Conservation (phyloP, 75 land plant species). For the Sequoiadendron giganteum region DNA sequence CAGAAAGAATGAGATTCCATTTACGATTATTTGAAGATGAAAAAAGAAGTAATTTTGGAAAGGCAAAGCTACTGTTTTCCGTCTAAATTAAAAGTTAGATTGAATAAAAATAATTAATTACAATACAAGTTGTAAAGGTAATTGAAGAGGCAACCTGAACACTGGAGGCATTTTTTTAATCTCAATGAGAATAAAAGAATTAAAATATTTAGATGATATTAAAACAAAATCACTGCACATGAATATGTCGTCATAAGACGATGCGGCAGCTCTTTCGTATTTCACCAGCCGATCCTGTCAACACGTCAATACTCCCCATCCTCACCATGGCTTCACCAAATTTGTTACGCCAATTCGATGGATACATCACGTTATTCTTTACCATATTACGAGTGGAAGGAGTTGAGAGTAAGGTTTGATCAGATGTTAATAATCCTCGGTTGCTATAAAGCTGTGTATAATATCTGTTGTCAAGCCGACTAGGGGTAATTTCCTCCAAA, state of each 20-base stretch:
- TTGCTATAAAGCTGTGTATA: conserved; percentile 16
- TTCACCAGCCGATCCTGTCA: conserved; percentile 16
- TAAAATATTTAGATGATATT: too few relatives aligned
- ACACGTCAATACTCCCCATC: conserved; percentile 17
- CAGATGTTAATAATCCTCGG: conserved; percentile 26
- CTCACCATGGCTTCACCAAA: conserved; percentile 21
- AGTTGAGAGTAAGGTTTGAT: conserved; percentile 9
- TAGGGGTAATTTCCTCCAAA: conserved; percentile 22
- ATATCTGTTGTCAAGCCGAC: conserved; percentile 17
- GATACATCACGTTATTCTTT: background rate
- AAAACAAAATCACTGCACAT: too few relatives aligned
- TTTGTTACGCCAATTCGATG: background rate
- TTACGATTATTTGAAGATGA: too few relatives aligned
- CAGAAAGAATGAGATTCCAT: too few relatives aligned
- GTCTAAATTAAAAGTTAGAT: too few relatives aligned
- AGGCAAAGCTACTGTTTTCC: too few relatives aligned
- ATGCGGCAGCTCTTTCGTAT: conserved; percentile 4
- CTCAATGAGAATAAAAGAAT: too few relatives aligned
- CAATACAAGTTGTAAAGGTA: too few relatives aligned
- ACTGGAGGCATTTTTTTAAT: too few relatives aligned
- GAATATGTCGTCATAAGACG: background rate
- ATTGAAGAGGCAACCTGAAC: too few relatives aligned
- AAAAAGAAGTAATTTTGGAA: too few relatives aligned
- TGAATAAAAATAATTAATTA: too few relatives aligned
- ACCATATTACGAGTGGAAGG: background rate